Base-by-base conservation (phyloP, 768 basidiomycete genomes). In the Lactarius deliciosus region DNA sequence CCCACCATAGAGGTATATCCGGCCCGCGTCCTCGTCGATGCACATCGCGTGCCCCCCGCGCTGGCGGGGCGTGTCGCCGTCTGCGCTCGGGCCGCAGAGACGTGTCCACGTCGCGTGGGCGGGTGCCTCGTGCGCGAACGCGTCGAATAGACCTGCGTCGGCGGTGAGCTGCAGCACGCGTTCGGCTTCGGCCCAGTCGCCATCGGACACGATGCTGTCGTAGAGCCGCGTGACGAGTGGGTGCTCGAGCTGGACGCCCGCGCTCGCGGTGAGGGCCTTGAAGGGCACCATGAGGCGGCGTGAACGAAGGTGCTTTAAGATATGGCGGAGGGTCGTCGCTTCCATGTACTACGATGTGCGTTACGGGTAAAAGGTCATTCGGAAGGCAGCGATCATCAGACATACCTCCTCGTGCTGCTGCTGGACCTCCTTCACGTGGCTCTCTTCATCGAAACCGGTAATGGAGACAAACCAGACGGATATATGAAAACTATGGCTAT, bases 1-100 rank as follows among this genome's bases (percentile, higher is more conserved):
- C 0, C 92, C 92, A 1, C 91, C 92, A 62, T 91, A 85, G 25
- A 93, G 80, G 73, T 92, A 92, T 34, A 93, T 85, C 54, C 82
- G 75, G 7, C 84, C 83, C 45, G 84, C 81, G 9, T 81, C 79
- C 28, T 81, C 77, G 72, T 92, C 91, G 68, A 92, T 84, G 70
- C 89, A 91, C 89, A 91, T 91, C 25, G 89, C 87, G 69, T 93
- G 90, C 0, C 91, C 92, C 18, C 91, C 89, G 0, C 92, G 85
- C 55, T 84, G 79, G 30, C 82, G 80, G 6, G 92, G 91, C 0
- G 81, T 75, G 69, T 90, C 88, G 10, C 85, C 86, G 71, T 88
- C 85, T 1, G 84, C 80, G 68, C 88, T 84, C n/a, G 83, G 81
- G 25, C 83, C 88, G 43, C 76, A 76, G 1, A 91, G 76, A 18